These are phyloP conservation scores for Mucor circinelloides DNA, from an alignment of 371 early-diverging fungal genomes.

Conservation along the genomic window DNA sequence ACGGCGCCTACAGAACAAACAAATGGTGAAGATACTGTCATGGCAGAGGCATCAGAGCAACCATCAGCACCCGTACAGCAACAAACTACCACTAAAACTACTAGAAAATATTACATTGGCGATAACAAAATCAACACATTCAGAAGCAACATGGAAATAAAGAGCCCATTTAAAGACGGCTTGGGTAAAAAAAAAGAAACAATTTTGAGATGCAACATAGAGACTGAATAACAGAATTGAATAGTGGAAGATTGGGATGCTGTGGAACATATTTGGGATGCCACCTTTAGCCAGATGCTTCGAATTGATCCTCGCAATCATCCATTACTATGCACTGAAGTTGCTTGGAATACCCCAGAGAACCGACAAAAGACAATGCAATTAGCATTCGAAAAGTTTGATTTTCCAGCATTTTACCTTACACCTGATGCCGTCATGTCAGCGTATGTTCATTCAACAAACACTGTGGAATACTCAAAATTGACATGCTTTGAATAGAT, in stretches of 20 bases:
- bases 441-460: conserved; percentile 62
- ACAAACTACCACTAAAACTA: conserved; percentile 1
- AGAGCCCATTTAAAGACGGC: conserved; percentile 72
- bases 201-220: not conserved
- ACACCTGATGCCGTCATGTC: conserved; percentile 88
- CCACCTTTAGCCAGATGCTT: conserved; percentile 69
- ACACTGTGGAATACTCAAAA: conserved; percentile 23
- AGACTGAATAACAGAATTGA: not conserved
- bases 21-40: conserved; percentile 41
- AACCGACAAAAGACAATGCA: conserved; percentile 85
- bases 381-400: conserved; percentile 91
- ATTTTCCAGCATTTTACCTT: conserved; percentile 92
- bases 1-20: conserved; percentile 2
- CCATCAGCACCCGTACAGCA: not conserved
- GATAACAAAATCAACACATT: conserved; percentile 77
- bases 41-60: conserved; percentile 19
- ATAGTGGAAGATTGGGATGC: conserved; percentile 92
- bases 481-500: conserved; percentile 29
- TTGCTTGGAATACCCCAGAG: conserved; percentile 84
- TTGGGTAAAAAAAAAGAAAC: conserved; percentile 47
- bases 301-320: conserved; percentile 77
- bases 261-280: conserved; percentile 86
- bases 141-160: conserved; percentile 78
- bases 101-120: conserved; percentile 69
- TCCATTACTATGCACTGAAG: conserved; percentile 87